Base-by-base conservation (phyloP, 2,329 filamentous ascomycete species). In the Apiospora sp. region DNA sequence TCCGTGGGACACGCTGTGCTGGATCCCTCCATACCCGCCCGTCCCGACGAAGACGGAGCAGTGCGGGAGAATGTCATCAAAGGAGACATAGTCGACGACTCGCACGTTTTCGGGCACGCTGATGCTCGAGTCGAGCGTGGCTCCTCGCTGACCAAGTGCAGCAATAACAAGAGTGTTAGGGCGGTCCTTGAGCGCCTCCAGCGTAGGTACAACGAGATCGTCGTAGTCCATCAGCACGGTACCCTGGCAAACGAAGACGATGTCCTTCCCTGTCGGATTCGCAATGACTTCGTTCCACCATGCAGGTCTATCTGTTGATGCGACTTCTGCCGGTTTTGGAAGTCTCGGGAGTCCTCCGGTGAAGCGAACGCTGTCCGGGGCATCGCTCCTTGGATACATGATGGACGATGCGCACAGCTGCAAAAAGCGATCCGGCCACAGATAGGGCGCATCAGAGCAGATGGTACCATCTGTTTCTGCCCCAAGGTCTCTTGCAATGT, bases 211-310 rank as follows among this genome's bases (percentile, higher is more conserved):
- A 22, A 82, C 78, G 3, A 84, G 75, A 14, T 83, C 77, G 16
- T 77, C 74, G 41, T 77, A 78, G 37, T 81, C 72, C 27, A 78
- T 71, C 5, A 76, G 77, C 0, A 83, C 71, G 7, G 82, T 83
- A 0, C 83, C 83, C 71, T 83, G 82, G 30, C 78, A 81, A 8
- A 84, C 81, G 46, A 80, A 77, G 22, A 84, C 74, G 16, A 84
- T 78, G 27, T 81, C 80, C 71, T 81, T 80, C 44, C 44, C 67
- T 10, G 51, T 27, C 34, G 68, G 68, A 19, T 68, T 70, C 51
- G 67, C n/a, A 13, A 34, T 41, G 7, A 72, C 71, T 22, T 71
- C 68, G 43, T 37, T n/a, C 71, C 68, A 71, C 71, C 71, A 72
- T 14, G 46, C 7, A 14, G 71, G 67, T 34, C 24, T 72, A 27